phyloP scores from a whole-genome alignment of 495 filamentous ascomycete genomes.

The Aspergillus homomorphus region DNA sequence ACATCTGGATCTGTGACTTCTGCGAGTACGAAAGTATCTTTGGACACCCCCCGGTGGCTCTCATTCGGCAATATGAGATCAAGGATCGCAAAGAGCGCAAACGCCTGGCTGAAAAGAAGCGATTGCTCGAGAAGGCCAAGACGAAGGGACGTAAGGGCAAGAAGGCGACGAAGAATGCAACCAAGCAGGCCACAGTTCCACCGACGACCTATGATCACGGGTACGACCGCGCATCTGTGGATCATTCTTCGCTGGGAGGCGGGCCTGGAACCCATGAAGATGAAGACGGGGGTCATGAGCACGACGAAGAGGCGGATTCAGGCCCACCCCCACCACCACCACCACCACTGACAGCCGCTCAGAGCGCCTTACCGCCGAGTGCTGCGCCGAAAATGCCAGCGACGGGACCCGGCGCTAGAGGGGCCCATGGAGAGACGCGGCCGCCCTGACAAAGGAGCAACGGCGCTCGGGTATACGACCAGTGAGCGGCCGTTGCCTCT shows the following conservation, averaged over 20 bases:
- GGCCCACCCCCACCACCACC: conserved; percentile 38
- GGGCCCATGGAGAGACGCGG: conserved; percentile 31
- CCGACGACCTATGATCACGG: conserved; percentile 41
- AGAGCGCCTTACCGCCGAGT: conserved; percentile 31
- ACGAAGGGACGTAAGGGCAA: conserved; percentile 86
- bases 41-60: conserved; percentile 72
- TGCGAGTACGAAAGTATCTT: conserved; percentile 89
- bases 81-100: conserved; percentile 86
- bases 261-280: conserved; percentile 49
- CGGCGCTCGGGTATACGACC: neutral
- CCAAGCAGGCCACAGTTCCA: conserved; percentile 49
- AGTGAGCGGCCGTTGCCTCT: conserved; percentile 2
- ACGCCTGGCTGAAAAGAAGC: conserved; percentile 73
- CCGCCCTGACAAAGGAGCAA: conserved; percentile 32
- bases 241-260: conserved; percentile 39
- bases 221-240: conserved; percentile 45
- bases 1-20: conserved; percentile 93
- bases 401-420: conserved; percentile 19
- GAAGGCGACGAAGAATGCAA: conserved; percentile 64
- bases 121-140: conserved; percentile 89
- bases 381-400: conserved; percentile 26
- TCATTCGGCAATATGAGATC: conserved; percentile 90
- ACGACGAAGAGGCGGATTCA: conserved; percentile 49
- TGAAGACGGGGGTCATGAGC: conserved; percentile 52
- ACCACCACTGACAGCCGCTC: conserved; percentile 33